Percentiles rank a stretch among this genome's conserved stretches.
Evolutionary conservation across 2,329 filamentous ascomycete genomes (phyloP).

Genomic region (Pseudocercospora macadamiae): DNA sequence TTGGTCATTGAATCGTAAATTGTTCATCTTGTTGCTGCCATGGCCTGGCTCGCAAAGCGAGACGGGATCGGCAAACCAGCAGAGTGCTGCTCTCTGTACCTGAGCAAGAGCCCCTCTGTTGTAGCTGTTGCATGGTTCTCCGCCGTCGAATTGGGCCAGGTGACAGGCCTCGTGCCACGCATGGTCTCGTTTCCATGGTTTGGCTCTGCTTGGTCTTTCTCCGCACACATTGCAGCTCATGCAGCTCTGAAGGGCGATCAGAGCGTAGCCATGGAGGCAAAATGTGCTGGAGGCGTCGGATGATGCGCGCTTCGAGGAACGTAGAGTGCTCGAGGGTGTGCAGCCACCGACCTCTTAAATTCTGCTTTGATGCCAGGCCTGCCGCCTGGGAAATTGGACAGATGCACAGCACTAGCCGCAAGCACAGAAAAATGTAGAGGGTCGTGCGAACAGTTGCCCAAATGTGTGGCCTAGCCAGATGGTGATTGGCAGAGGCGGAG

Average conservation of each 20-base stretch:
- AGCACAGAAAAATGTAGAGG: background rate
- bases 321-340: background rate
- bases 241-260: slow-evolving; percentile 2
- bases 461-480: slow-evolving; percentile 8
- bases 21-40: background rate
- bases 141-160: slow-evolving; percentile 4
- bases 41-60: no score
- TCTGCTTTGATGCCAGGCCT: background rate
- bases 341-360: background rate
- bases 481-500: slow-evolving; percentile 26
- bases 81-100: background rate
- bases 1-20: background rate
- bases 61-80: background rate
- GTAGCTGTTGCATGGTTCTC: slow-evolving; percentile 6
- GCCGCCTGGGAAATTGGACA: slow-evolving; percentile 11
- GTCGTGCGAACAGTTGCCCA: slow-evolving; percentile 24
- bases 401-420: background rate
- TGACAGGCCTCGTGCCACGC: slow-evolving; percentile 21
- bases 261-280: background rate
- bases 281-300: background rate
- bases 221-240: slow-evolving; percentile 9
- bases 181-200: slow-evolving; percentile 6
- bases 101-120: background rate
- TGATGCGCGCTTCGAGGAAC: background rate
- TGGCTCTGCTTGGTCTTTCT: slow-evolving; percentile 11